Conservation (phyloP, 2,329 filamentous ascomycete species). For the Curvularia sp. region DNA sequence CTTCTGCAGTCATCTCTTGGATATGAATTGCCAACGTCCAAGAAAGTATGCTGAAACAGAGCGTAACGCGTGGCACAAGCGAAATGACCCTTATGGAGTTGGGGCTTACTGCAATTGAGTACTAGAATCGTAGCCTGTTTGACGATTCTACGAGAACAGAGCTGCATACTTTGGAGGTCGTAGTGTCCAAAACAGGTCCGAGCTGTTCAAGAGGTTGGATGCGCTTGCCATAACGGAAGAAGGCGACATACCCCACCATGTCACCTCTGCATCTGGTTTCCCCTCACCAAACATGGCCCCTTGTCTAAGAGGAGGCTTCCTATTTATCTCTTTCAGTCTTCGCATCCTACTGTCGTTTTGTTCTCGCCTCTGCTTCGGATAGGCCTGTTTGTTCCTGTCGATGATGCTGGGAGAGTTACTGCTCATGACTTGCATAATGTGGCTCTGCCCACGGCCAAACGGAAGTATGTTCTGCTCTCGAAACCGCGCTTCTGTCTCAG, state of each 20-base stretch:
- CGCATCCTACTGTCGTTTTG: neutral
- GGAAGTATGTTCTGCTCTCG: neutral
- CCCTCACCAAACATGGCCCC: neutral
- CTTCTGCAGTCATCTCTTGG: neutral
- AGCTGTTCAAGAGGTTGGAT: neutral
- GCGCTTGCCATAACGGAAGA: neutral
- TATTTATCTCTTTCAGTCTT: neutral
- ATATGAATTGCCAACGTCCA: neutral
- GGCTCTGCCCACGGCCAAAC: neutral
- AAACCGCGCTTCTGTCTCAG: neutral
- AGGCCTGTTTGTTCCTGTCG: neutral
- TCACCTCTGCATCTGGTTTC: neutral
- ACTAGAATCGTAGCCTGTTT: neutral
- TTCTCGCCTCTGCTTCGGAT: neutral
- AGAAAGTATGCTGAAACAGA: neutral
- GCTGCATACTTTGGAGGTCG: neutral
- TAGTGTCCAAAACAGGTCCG: neutral
- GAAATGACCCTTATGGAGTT: neutral
- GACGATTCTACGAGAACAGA: neutral
- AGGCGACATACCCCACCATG: slow-evolving; percentile 1
- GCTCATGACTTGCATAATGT: neutral
- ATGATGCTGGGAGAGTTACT: neutral
- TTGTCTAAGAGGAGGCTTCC: neutral
- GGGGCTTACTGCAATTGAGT: neutral
- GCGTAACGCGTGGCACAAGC: neutral